phyloP scores from a whole-genome alignment of 2,329 filamentous ascomycete species.

The Fusarium musae region DNA sequence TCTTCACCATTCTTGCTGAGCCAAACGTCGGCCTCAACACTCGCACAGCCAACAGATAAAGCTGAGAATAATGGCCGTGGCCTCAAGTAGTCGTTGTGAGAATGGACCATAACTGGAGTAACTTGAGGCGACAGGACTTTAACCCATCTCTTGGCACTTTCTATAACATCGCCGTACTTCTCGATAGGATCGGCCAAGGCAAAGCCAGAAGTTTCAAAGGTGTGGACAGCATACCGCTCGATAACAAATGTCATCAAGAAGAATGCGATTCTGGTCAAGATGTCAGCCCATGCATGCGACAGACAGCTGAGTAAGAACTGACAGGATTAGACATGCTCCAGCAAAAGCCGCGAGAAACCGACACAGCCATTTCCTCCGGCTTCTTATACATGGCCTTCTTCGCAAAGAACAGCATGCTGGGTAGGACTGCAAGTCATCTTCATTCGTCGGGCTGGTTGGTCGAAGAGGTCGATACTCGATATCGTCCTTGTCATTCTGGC shows the following conservation, averaged over 20 bases:
- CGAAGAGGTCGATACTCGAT: constrained; percentile 27
- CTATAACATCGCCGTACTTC: constrained; percentile 5
- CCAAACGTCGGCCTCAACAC: constrained; percentile 77
- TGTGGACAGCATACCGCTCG: constrained; percentile 26
- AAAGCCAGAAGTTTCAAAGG: constrained; percentile 25
- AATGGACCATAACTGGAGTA: constrained; percentile 55
- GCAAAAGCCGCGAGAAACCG: background rate
- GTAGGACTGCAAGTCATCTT: background rate
- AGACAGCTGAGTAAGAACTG: background rate
- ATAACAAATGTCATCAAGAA: constrained; percentile 20
- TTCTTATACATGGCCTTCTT: background rate
- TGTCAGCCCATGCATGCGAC: constrained; percentile 1
- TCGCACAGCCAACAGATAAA: constrained; percentile 66
- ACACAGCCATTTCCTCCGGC: constrained; percentile 1
- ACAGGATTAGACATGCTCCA: constrained; percentile 20
- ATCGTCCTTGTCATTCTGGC: constrained; percentile 16
- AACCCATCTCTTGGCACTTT: constrained; percentile 32
- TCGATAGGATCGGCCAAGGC: constrained; percentile 25
- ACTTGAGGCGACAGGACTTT: constrained; percentile 28
- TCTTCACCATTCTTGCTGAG: constrained; percentile 56
- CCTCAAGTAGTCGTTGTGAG: constrained; percentile 77
- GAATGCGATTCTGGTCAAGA: constrained; percentile 11
- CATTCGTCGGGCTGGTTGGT: background rate
- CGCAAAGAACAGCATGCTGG: background rate
- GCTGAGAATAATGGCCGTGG: constrained; percentile 71